Evolutionary conservation across 345 rosid species (phyloP).

Genomic region (Ceriops zippeliana): DNA sequence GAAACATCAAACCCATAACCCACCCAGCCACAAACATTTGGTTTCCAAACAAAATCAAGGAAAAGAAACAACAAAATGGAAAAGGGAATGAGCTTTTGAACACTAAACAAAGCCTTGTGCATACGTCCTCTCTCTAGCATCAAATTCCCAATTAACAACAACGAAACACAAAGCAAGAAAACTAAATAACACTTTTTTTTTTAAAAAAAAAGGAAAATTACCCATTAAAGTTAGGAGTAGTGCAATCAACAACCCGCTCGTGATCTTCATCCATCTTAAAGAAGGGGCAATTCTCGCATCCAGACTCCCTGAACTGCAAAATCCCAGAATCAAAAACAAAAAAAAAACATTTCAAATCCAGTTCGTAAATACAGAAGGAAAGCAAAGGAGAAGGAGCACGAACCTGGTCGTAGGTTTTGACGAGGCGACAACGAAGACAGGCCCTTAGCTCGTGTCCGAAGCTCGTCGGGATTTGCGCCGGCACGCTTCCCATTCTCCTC

Average conservation of each 20-base stretch:
- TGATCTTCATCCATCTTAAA: conserved; percentile 85
- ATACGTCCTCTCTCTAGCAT: too few species aligned
- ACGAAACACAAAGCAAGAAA: not conserved
- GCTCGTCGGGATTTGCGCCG: conserved; percentile 94
- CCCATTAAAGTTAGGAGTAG: conserved; percentile 87
- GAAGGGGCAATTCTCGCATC: conserved; percentile 84
- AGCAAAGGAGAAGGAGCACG: not conserved
- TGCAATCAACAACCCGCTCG: conserved; percentile 78
- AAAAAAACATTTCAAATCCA: not conserved
- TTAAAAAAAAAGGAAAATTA: conserved; percentile 12
- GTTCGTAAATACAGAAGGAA: not conserved
- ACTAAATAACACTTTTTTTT: too few species aligned
- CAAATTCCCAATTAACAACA: not conserved
- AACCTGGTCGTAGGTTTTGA: conserved; percentile 88
- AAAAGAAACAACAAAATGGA: too few species aligned
- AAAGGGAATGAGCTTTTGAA: too few species aligned
- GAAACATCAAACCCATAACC: too few species aligned
- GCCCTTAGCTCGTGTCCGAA: conserved; percentile 87
- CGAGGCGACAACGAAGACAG: conserved; percentile 83
- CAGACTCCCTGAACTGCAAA: conserved; percentile 64
- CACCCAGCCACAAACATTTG: too few species aligned
- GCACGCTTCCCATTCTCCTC: conserved; percentile 44
- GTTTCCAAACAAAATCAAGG: too few species aligned
- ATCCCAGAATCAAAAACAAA: not conserved
- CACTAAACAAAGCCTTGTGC: too few species aligned